Evolutionary conservation across 192 early-diverging fungal genomes (phyloP), one percentile per base, ranked within the genome.

Genomic region (Cladochytrium replicatum): DNA sequence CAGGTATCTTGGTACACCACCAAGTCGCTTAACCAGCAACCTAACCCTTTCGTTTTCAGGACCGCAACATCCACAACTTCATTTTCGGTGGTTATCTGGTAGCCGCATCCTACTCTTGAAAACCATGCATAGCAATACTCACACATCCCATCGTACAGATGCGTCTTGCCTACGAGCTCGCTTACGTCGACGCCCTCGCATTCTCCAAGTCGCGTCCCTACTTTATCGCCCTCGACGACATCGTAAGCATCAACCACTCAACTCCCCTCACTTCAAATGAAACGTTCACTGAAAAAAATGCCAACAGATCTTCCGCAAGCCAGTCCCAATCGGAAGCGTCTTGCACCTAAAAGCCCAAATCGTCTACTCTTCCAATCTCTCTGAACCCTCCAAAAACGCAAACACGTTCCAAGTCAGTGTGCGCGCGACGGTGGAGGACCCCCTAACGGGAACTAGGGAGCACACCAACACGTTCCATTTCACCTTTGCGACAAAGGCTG

Each of bases 391-490:
- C n/a, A 72, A 71, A 13, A 60, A 64, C 9, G 45, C 51, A 2
- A 68, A 80, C 46, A 61, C 66, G 32, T 43, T 65, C 42, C 50
- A 63, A 31, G 54, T 77, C 4, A 60, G 74, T 53, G 85, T 80
- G 29, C 67, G 75, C 1, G 88, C 85, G 1, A 81, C 91, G 63
- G 86, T 96, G 8, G 57, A 86, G 34, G 78, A 91, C 60, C 70
- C 86, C 26, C 52, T 64, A 39, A 66, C 66, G 6, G 72, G 63
- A 19, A 66, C 65, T 0, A 56, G 74, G 0, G 77, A 84, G 31
- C 85, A 78, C n/a, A 88, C 86, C 29, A 93, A 96, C 62, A 73
- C 74, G 0, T 96, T 96, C 48, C 79, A 88, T 66, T 86, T 93
- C 46, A 93, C 87, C 26, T 91, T 96, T 52, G 49, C 23, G 23